Base-by-base conservation (phyloP, 306 rosid genomes). In the Trifolium fragiferum region DNA sequence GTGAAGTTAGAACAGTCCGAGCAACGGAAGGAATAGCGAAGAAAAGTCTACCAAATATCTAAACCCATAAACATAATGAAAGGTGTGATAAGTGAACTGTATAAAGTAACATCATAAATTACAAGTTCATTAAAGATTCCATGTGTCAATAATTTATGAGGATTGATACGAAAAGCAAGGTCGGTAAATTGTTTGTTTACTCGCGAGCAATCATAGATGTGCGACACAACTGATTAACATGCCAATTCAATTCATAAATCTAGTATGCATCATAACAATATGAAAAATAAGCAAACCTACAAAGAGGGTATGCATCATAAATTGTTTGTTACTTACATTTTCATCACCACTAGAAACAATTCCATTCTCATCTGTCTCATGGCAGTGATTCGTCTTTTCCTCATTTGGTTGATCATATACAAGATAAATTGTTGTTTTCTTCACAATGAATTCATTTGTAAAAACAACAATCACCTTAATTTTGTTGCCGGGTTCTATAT, bases 21-120 rank as follows among this genome's bases (percentile, higher is more conserved):
- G 54, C 50, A 70, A 3, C n/a, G 15, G 74, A 70, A 51, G 49
- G 63, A 70, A 70, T 32, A 16, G 25, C 21, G 33, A 18, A 47
- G 27, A 35, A 33, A 49, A 32, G 30, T 51, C 49, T 70, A 16
- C n/a, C 27, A 70, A 50, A 32, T 51, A 40, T 50, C 74, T 50
- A 33, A 50, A 9, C n/a, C 63, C 60, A 68, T n/a, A 49, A 68
- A 21, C 33, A 55, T 2, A 25, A 6, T 8, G 11, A 30, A 30
- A 30, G 32, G 25, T 27, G 44, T 7, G 33, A 43, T 43, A 43
- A 43, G 49, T 43, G 49, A 43, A 11, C 49, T 3, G 5, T 12
- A 4, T 43, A 43, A 43, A 43, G n/a, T 11, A 3, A 10, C 33
- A 11, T 13, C 14, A 27, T 7, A 12, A 43, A 4, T 10, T 20